Evolutionary conservation across 129 eudicot species (phyloP).

Genomic region (Chrysanthemum lavandulifolium): DNA sequence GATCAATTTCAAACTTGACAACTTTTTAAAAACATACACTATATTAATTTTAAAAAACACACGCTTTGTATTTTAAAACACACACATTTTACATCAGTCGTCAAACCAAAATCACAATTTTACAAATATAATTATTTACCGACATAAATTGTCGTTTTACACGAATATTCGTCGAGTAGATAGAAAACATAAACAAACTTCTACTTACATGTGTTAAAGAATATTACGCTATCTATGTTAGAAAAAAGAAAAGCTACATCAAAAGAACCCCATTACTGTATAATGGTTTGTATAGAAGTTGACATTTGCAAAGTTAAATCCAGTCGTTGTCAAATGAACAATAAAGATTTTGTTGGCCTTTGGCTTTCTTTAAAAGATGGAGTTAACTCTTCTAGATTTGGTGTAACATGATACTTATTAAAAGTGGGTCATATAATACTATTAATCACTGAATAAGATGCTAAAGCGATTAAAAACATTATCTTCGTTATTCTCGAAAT

Average conservation of each 20-base stretch:
- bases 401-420: not conserved
- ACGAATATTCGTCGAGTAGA: no score
- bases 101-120: no score
- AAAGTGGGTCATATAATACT: not conserved
- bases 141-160: no score
- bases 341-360: slow-evolving; percentile 10
- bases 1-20: no score
- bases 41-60: no score
- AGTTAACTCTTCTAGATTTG: not conserved
- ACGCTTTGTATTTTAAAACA: no score
- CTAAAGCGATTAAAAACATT: not conserved
- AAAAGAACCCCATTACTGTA: not conserved
- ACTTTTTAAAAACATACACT: no score
- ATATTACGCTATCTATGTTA: not conserved
- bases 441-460: no score
- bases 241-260: not conserved
- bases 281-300: not conserved
- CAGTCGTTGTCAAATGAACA: slow-evolving; percentile 1
- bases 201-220: no score
- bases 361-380: slow-evolving; percentile 26
- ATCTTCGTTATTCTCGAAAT: not conserved
- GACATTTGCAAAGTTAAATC: not conserved
- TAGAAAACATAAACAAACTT: no score
- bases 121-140: no score
- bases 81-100: no score